These are phyloP conservation scores for Flaveria bidentis DNA, from an alignment of 129 eudicot species.

Conservation along the genomic window DNA sequence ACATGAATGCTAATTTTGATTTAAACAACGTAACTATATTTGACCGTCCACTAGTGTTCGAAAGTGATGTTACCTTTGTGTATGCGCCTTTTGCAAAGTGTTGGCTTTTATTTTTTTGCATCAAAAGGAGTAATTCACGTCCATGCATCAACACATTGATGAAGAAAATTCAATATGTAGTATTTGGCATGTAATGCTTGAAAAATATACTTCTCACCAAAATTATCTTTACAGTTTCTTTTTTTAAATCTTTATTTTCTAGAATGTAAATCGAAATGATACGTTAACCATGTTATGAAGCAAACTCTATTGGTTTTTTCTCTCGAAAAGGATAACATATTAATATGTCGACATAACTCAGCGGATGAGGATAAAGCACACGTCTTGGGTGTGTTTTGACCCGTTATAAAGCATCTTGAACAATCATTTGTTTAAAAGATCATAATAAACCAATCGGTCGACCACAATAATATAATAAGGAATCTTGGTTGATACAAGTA, in stretches of 20 bases:
- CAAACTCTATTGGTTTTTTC: background rate
- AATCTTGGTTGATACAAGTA: constrained; percentile 6
- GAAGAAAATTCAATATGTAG: constrained; percentile 26
- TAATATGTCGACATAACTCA: background rate
- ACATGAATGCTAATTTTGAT: background rate
- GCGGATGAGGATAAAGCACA: background rate
- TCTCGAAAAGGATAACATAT: background rate
- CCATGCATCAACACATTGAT: constrained; percentile 32
- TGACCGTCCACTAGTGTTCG: constrained; percentile 48
- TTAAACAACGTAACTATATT: constrained; percentile 12
- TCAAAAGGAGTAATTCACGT: constrained; percentile 62
- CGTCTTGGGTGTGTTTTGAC: background rate
- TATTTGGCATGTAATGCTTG: constrained; percentile 34
- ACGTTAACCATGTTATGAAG: background rate
- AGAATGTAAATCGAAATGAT: background rate
- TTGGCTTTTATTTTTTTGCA: constrained; percentile 51
- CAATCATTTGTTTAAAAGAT: background rate
- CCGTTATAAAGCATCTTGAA: background rate
- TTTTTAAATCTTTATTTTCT: background rate
- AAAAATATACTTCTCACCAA: constrained; percentile 11
- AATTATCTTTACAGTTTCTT: background rate
- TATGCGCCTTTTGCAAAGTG: constrained; percentile 53
- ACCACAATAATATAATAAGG: constrained; percentile 12
- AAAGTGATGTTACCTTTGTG: constrained; percentile 63
- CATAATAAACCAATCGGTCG: background rate